Evolutionary conservation across 306 rosid species (phyloP), one percentile per base, ranked within the genome.

Genomic region (Castanospermum australe): DNA sequence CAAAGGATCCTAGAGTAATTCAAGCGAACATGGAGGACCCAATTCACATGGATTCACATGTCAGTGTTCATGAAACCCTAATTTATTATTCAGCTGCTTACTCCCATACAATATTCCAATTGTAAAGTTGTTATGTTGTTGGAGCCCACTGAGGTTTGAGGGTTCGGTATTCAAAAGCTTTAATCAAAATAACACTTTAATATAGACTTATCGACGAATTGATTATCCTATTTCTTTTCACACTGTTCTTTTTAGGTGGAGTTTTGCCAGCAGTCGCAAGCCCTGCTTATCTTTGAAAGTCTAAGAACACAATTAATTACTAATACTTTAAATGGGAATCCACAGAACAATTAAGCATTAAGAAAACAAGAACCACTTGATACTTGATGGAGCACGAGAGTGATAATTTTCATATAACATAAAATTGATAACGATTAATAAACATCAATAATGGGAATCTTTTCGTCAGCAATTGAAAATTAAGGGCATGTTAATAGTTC

Each of bases 21-120:
- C 28, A 35, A 74, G 77, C 80, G 17, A 76, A 72, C 86, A 78
- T 17, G 85, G 88, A 86, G 92, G 90, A 67, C 94, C 90, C 90
- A 32, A 87, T 84, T 88, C 94, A 90, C 94, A 80, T 86, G 90
- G 88, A 76, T 84, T 87, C 90, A 90, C 90, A 74, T 90, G 90
- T 68, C 81, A 30, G 22, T 78, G 89, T 67, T 78, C 80, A 42
- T 21, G 11, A 80, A 28, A 47, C 69, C 66, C 71, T 54, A 81
- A 80, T 79, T 79, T 60, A 51, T 70, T 80, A 55, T 68, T 77
- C 41, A 68, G 76, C 30, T 76, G 48, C 48, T 79, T 56, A 63
- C 67, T 79, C 75, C 63, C 50, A 36, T 4, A 8, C 62, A 20
- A 63, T 86, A 73, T 84, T 76, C 77, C 83, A 68, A 75, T 55